Conservation (phyloP, 306 rosid species). For the Pterocarpus macrocarpus region DNA sequence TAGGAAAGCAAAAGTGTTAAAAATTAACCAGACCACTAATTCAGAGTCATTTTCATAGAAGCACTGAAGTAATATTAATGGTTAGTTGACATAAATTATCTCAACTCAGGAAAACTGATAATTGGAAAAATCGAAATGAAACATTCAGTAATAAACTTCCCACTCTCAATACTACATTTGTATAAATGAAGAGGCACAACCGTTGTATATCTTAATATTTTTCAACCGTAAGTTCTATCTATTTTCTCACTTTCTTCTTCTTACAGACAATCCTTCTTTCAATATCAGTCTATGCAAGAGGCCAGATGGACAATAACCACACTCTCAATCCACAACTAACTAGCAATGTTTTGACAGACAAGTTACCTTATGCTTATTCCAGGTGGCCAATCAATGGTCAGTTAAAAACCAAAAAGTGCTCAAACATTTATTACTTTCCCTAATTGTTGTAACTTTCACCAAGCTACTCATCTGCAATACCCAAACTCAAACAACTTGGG, state of each 20-base stretch:
- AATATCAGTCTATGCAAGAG: background rate
- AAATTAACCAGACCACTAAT: conserved; percentile 17
- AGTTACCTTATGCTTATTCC: background rate
- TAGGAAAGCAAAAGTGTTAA: conserved; percentile 1
- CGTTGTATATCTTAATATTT: background rate
- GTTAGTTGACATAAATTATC: conserved; percentile 28
- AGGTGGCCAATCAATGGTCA: conserved; percentile 11
- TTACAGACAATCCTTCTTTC: conserved; percentile 10
- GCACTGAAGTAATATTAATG: conserved; percentile 20
- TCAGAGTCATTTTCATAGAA: background rate
- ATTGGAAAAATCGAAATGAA: conserved; percentile 16
- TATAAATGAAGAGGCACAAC: conserved; percentile 2
- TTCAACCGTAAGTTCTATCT: background rate
- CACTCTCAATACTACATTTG: conserved; percentile 18
- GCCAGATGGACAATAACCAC: conserved; percentile 5
- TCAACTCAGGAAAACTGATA: conserved; percentile 8
- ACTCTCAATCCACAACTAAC: background rate
- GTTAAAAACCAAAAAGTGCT: background rate
- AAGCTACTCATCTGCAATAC: conserved; percentile 15
- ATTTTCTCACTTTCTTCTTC: conserved; percentile 14
- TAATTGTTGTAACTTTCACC: conserved; percentile 5
- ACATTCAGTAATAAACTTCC: conserved; percentile 17
- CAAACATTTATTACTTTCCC: conserved; percentile 19
- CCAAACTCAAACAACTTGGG: background rate
- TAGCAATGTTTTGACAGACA: conserved; percentile 19